phyloP scores from a whole-genome alignment of 441 rosid species.

The Gossypium davidsonii region DNA sequence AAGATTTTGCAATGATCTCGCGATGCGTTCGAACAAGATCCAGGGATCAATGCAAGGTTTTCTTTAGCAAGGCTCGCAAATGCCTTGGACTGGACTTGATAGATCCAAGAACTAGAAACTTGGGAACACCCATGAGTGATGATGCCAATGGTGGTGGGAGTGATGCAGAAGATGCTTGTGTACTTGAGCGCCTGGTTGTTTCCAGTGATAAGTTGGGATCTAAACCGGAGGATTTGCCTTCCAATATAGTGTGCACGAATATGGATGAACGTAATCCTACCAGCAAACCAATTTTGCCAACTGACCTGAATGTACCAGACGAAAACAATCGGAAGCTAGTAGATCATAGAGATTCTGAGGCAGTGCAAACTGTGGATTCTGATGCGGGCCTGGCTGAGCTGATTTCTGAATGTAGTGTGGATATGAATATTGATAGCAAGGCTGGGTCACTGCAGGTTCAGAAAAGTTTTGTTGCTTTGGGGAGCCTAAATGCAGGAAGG shows the following conservation, averaged over 20 bases:
- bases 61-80: conserved; percentile 88
- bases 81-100: conserved; percentile 80
- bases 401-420: conserved; percentile 14
- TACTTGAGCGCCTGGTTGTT: conserved; percentile 43
- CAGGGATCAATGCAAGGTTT: conserved; percentile 77
- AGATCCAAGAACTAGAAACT: conserved; percentile 36
- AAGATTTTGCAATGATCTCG: conserved; percentile 78
- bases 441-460: background rate
- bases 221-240: conserved; percentile 36
- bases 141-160: conserved; percentile 70
- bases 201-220: conserved; percentile 40
- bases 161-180: conserved; percentile 58
- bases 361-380: conserved; percentile 25
- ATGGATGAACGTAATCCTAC: conserved; percentile 31
- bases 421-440: conserved; percentile 2
- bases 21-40: conserved; percentile 62
- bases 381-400: conserved; percentile 26
- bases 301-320: conserved; percentile 34
- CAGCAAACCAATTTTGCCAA: conserved; percentile 26
- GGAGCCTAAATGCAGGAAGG: conserved; percentile 23
- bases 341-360: conserved; percentile 27
- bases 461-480: conserved; percentile 23
- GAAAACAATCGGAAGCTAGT: conserved; percentile 25
- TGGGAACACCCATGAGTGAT: conserved; percentile 42
- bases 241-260: conserved; percentile 24